Conservation (phyloP, 192 early-diverging fungal species). For the Coemansia sp. region DNA sequence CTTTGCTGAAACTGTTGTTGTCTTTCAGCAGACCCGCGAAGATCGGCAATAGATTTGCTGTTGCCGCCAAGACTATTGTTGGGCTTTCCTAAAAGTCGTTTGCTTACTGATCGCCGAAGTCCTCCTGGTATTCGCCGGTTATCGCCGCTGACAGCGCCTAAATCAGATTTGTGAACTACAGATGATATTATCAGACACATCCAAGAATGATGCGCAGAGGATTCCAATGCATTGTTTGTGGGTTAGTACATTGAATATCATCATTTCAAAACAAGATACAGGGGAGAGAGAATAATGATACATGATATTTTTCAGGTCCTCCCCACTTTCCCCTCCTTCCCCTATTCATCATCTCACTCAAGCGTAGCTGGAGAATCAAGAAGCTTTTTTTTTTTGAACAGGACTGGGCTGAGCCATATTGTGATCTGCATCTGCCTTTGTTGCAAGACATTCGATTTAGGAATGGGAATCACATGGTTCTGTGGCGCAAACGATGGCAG, state of each 20-base stretch:
- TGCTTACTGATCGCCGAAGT: constrained; percentile 38
- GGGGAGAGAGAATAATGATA: no score
- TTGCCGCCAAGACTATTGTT: background rate
- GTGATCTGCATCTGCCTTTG: no score
- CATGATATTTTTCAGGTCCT: no score
- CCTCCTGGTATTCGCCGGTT: constrained; percentile 12
- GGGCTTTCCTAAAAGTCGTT: constrained; percentile 15
- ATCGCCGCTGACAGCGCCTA: constrained; percentile 12
- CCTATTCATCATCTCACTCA: no score
- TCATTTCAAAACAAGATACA: background rate
- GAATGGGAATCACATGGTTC: background rate
- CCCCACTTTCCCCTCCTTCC: no score
- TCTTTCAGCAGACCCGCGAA: constrained; percentile 8
- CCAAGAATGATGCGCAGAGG: background rate
- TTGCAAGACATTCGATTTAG: background rate
- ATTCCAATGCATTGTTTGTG: background rate
- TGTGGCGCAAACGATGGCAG: background rate
- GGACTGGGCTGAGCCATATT: no score
- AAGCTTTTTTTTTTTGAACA: no score
- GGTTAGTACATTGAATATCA: background rate
- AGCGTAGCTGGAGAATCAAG: no score
- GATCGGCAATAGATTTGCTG: constrained; percentile 23
- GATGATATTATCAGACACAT: background rate
- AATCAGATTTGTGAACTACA: constrained; percentile 20
- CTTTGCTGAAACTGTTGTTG: constrained; percentile 7